Evolutionary conservation across 2,329 filamentous ascomycete species (phyloP), one percentile per base, ranked within the genome.

Genomic region (Xylariaceae sp.): DNA sequence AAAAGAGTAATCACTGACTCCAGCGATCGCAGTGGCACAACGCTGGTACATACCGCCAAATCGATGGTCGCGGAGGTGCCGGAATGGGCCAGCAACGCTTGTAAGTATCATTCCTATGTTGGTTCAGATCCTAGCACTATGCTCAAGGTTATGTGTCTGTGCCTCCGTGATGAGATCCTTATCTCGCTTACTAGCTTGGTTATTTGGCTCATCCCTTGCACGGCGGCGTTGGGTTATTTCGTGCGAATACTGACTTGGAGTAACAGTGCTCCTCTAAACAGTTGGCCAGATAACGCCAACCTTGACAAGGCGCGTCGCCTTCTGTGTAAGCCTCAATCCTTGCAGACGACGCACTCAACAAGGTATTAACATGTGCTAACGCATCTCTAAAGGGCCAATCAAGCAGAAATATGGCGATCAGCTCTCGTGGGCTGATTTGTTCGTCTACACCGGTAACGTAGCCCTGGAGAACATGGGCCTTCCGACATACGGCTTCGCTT

Each of bases 341-440:
- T 39, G 7, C 25, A 29, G 14, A 8, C 25, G 14, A 7, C 25
- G 25, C 25, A 7, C 25, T 29, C n/a, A n/a, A 29, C 25, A 29
- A 29, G 25, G 25, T 21, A 21, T 34, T 34, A 22, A 41, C 25
- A 32, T 21, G n/a, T n/a, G n/a, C n/a, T n/a, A n/a, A n/a, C n/a
- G n/a, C n/a, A 27, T 20, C 14, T 25, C 11, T 16, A 19, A 11
- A 42, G 29, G 85, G 82, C 86, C 86, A 44, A 81, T 90, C 71
- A 90, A 90, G 78, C 84, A 88, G 57, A 89, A 89, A 75, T 89
- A 90, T 55, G 86, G 86, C 64, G 80, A 80, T 74, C 87, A 86
- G 73, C 85, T 89, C 66, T 89, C 85, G 0, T 90, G 85, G 85
- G 82, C 85, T 22, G 86, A 90, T 62, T 68, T 90, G 47, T 64